Conservation (phyloP, 192 early-diverging fungal genomes). For the Rhizoclosmatium sp. region DNA sequence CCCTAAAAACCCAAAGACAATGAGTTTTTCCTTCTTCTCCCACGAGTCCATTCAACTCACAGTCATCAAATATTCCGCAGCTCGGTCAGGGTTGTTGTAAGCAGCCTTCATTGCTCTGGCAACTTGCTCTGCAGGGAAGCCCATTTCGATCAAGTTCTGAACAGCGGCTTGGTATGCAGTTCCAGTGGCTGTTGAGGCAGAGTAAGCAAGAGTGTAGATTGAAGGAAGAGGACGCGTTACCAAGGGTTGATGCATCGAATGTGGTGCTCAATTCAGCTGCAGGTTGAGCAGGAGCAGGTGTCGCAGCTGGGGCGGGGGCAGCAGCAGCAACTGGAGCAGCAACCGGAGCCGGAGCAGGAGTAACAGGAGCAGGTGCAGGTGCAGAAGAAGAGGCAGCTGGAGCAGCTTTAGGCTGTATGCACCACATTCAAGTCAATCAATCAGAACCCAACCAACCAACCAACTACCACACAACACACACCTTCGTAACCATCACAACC, state of each 20-base stretch:
- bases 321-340: conserved; percentile 55
- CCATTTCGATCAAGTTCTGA: conserved; percentile 93
- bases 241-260: conserved; percentile 58
- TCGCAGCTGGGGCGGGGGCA: conserved; percentile 37
- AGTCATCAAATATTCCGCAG: conserved; percentile 93
- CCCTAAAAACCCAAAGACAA: conserved; percentile 53
- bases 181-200: conserved; percentile 69
- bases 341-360: conserved; percentile 37
- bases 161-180: conserved; percentile 82
- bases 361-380: conserved; percentile 45
- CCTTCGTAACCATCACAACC: conserved; percentile 95
- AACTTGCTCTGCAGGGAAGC: conserved; percentile 87
- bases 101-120: conserved; percentile 92
- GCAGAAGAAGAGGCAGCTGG: conserved; percentile 48
- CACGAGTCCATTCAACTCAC: conserved; percentile 54
- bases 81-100: conserved; percentile 97
- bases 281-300: conserved; percentile 50
- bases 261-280: conserved; percentile 46
- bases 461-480: conserved; percentile 46
- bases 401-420: conserved; percentile 43
- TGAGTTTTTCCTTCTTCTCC: background rate
- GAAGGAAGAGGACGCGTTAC: conserved; percentile 11
- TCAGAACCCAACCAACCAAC: background rate
- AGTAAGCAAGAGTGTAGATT: background rate
- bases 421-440: background rate